These are phyloP conservation scores for Psilocybe tampanensis DNA, from an alignment of 768 basidiomycete genomes.

Conservation along the genomic window DNA sequence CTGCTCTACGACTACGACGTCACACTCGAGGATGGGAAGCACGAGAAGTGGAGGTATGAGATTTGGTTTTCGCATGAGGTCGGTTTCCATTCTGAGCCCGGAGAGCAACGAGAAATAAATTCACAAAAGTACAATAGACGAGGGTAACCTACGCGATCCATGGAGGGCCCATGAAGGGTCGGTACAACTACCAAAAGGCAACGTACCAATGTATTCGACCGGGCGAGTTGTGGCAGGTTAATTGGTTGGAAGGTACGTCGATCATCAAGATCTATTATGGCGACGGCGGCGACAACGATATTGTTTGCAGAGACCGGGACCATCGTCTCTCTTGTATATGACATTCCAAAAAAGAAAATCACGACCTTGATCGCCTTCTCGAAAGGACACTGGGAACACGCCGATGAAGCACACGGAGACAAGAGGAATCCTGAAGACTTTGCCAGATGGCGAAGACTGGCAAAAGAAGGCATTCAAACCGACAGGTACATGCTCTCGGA, in stretches of 20 bases:
- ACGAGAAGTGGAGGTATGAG: constrained; percentile 3
- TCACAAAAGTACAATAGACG: not conserved
- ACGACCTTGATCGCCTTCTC: constrained; percentile 2
- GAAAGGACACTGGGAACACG: constrained; percentile 1
- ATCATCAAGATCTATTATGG: not conserved
- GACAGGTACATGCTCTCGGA: constrained; percentile 4
- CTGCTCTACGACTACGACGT: constrained; percentile 1
- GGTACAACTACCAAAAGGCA: constrained; percentile 1
- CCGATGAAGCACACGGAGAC: constrained; percentile 2
- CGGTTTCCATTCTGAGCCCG: not conserved
- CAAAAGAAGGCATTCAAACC: constrained; percentile 4
- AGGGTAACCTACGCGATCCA: constrained; percentile 2
- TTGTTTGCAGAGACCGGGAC: not conserved
- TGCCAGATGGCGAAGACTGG: not conserved
- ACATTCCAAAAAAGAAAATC: constrained; percentile 2
- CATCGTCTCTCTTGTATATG: constrained; percentile 1
- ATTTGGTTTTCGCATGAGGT: constrained; percentile 6
- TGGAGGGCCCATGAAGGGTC: constrained; percentile 1
- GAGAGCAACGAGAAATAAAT: not conserved
- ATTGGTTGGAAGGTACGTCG: constrained; percentile 1
- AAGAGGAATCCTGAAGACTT: constrained; percentile 1
- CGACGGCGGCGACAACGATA: not conserved
- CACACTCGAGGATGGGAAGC: not conserved
- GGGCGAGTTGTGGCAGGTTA: constrained; percentile 2
- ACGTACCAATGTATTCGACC: constrained; percentile 4